Percentiles rank a stretch among this genome's conserved stretches.
These are phyloP conservation scores for Xylaria sp. DNA, from an alignment of 495 filamentous ascomycete species.

Conservation along the genomic window DNA sequence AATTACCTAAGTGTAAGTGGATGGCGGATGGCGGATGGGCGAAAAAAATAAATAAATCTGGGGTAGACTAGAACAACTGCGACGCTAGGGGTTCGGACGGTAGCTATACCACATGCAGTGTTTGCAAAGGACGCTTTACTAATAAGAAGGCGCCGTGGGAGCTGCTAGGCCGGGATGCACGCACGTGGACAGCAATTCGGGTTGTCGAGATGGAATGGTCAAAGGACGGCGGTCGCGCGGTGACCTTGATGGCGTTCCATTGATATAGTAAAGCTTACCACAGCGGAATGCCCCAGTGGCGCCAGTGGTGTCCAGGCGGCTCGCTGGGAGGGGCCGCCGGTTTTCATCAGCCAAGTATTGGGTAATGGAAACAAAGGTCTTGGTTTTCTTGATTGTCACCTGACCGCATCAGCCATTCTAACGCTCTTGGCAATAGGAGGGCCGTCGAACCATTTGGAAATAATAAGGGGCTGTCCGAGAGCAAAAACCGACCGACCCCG, in stretches of 20 bases:
- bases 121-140: not conserved
- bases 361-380: conserved; percentile 47
- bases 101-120: conserved; percentile 8
- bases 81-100: conserved; percentile 7
- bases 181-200: conserved; percentile 24
- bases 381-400: conserved; percentile 46
- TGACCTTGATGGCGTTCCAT: conserved; percentile 10
- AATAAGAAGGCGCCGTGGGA: not conserved
- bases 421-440: conserved; percentile 16
- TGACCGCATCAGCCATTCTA: conserved; percentile 39
- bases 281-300: conserved; percentile 19
- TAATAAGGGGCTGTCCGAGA: not conserved
- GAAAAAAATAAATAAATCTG: conserved; percentile 1
- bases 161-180: conserved; percentile 3
- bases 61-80: conserved; percentile 12
- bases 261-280: conserved; percentile 31
- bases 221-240: not conserved
- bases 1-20: too few species aligned
- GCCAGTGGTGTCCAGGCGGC: conserved; percentile 20
- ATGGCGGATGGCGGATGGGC: not conserved
- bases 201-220: not conserved
- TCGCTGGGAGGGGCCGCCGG: conserved; percentile 18
- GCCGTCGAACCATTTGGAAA: not conserved
- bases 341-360: conserved; percentile 44
- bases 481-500: not conserved